These are phyloP conservation scores for Tylopilus orsonianus DNA, from an alignment of 1,284 basidiomycete species.

Conservation along the genomic window DNA sequence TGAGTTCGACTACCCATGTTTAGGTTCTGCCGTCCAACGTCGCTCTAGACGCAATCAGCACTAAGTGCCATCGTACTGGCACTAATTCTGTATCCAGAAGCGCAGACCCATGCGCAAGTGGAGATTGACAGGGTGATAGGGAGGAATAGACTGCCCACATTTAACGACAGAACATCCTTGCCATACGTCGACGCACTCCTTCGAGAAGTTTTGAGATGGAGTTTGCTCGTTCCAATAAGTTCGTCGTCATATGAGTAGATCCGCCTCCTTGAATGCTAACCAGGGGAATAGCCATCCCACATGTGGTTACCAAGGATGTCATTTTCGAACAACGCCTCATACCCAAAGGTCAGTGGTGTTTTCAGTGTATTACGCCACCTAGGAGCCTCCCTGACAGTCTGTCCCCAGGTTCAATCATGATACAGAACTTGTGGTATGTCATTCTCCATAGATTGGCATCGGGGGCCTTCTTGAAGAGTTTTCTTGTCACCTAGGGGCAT, in stretches of 20 bases:
- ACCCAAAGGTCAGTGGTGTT: conserved; percentile 24
- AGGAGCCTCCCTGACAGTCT: background rate
- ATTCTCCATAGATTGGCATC: background rate
- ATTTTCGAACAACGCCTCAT: conserved; percentile 27
- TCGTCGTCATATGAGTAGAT: background rate
- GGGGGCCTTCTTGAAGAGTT: background rate
- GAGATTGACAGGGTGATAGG: conserved; percentile 27
- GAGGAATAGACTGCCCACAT: conserved; percentile 20
- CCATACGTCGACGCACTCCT: conserved; percentile 31
- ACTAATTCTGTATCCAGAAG: conserved; percentile 26
- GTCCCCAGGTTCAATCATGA: conserved; percentile 19
- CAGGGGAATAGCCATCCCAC: conserved; percentile 21
- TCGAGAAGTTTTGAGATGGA: conserved; percentile 28
- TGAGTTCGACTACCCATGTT: conserved; percentile 9
- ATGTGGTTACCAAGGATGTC: conserved; percentile 23
- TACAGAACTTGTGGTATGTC: conserved; percentile 25
- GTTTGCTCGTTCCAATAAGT: conserved; percentile 26
- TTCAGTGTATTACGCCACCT: background rate
- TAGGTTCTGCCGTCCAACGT: background rate
- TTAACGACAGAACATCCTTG: conserved; percentile 23
- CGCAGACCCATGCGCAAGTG: conserved; percentile 25
- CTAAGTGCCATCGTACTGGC: conserved; percentile 24
- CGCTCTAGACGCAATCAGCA: conserved; percentile 24
- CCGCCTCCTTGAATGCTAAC: background rate
- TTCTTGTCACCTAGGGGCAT: conserved; percentile 17